Base-by-base conservation (phyloP, 2,329 filamentous ascomycete species). In the Pestalotiopsis sp. region DNA sequence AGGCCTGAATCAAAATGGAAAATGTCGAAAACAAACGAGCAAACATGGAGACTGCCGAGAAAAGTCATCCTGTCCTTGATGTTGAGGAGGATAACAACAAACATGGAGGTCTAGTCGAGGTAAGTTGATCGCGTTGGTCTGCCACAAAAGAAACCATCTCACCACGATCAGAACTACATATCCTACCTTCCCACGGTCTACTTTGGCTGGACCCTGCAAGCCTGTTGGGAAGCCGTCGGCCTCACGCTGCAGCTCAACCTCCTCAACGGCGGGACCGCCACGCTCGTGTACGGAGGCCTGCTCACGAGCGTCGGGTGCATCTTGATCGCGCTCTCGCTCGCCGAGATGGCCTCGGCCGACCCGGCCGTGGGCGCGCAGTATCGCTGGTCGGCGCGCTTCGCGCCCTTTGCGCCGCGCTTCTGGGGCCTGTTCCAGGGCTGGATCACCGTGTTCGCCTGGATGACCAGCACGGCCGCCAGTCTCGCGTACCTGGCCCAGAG, bases 401-500 rank as follows among this genome's bases (percentile, higher is more conserved):
- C 66, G 9, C 66, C 57, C 14, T 61, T 59, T 9, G 13, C 58
- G n/a, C 66, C 41, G 45, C 57, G 66, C 58, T 67, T 67, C 59
- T 67, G 66, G 66, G 59, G 66, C 25, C 41, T 67, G 20, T 62
- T 67, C 45, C 66, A 67, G 41, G 66, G 66, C 36, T 67, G 65
- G 65, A 59, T 67, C 45, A 63, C 66, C 4, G 58, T 67, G 1
- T 67, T 67, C 20, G 66, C 39, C 39, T 67, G 66, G 66, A 67
- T 67, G 59, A 62, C 59, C 9, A 52, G 66, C 27, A 62, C 66
- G 0, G 58, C 66, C 14, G 58, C 66, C 7, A 62, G 49, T 12
- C 66, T 63, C 11, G 59, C 56, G 2, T 67, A 67, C 13, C 41
- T 67, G 45, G 41, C 58, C 5, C 66, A 67, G 66, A 59, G 66